Evolutionary conservation across 768 basidiomycete genomes (phyloP).

Genomic region (Russula emetica): DNA sequence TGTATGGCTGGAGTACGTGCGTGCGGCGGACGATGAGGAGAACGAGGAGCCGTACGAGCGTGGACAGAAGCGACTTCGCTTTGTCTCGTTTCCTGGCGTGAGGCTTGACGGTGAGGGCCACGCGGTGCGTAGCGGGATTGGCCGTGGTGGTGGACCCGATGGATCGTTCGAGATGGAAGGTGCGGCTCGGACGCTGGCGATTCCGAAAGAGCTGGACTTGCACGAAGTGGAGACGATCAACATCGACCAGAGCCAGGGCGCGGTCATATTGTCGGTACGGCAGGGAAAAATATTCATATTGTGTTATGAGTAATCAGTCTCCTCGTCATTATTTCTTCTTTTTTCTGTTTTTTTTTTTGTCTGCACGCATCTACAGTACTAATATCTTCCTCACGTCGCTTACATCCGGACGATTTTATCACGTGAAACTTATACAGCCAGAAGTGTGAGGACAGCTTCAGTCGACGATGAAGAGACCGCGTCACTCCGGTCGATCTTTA

Average conservation of each 20-base stretch:
- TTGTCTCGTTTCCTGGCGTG: conserved; percentile 66
- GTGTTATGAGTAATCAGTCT: conserved; percentile 46
- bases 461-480: too few species aligned
- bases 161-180: conserved; percentile 41
- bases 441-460: too few species aligned
- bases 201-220: conserved; percentile 61
- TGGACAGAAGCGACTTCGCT: conserved; percentile 54
- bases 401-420: background rate
- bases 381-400: background rate
- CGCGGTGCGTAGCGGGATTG: conserved; percentile 20
- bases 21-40: conserved; percentile 34
- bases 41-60: conserved; percentile 28
- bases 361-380: background rate
- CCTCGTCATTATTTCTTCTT: too few species aligned
- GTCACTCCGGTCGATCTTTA: too few species aligned
- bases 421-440: background rate
- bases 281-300: conserved; percentile 69
- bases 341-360: background rate
- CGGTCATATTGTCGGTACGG: conserved; percentile 63
- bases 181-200: conserved; percentile 53
- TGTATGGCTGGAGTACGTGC: conserved; percentile 68
- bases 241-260: conserved; percentile 72
- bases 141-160: conserved; percentile 22
- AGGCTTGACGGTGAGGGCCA: conserved; percentile 34
- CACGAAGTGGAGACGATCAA: conserved; percentile 69